phyloP scores from a whole-genome alignment of 2,329 filamentous ascomycete species.

The Neobulgaria alba region DNA sequence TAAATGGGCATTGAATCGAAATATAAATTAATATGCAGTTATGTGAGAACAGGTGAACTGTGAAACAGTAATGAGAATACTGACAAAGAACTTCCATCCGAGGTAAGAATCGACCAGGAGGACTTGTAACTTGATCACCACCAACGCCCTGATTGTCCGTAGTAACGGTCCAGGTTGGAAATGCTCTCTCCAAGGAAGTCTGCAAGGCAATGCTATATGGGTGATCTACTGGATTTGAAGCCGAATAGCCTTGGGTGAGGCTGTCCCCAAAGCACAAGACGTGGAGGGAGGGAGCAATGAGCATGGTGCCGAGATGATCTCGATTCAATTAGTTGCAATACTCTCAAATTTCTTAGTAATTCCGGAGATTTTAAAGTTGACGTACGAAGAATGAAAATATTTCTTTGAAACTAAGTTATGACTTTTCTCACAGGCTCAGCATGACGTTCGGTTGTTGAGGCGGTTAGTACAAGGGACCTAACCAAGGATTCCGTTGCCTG shows the following conservation, averaged over 20 bases:
- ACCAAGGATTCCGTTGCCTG: neutral
- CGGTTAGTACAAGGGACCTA: neutral
- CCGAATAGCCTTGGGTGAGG: conserved; percentile 48
- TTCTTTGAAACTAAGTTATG: too few relatives aligned
- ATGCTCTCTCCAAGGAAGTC: conserved; percentile 37
- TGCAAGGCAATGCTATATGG: conserved; percentile 46
- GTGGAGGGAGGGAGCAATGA: conserved; percentile 14
- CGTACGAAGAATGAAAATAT: too few relatives aligned
- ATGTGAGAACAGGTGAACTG: too few relatives aligned
- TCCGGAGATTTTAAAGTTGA: too few relatives aligned
- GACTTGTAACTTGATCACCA: conserved; percentile 40
- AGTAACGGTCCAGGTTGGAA: conserved; percentile 35
- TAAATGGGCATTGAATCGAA: too few relatives aligned
- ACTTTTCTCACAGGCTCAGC: too few relatives aligned
- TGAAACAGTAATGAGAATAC: too few relatives aligned
- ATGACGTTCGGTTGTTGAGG: neutral
- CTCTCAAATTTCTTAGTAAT: too few relatives aligned
- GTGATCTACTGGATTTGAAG: conserved; percentile 34
- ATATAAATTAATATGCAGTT: too few relatives aligned
- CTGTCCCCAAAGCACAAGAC: conserved; percentile 27
- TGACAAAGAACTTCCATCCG: conserved; percentile 29
- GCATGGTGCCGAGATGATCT: conserved; percentile 13
- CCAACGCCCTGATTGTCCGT: conserved; percentile 40
- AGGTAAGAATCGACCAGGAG: conserved; percentile 22
- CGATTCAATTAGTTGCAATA: too few relatives aligned